A percentile compares a stretch with the other conserved stretches of the same genome.
These are phyloP conservation scores for Fusarium guadeloupense DNA, from an alignment of 2,329 filamentous ascomycete genomes.

Conservation along the genomic window DNA sequence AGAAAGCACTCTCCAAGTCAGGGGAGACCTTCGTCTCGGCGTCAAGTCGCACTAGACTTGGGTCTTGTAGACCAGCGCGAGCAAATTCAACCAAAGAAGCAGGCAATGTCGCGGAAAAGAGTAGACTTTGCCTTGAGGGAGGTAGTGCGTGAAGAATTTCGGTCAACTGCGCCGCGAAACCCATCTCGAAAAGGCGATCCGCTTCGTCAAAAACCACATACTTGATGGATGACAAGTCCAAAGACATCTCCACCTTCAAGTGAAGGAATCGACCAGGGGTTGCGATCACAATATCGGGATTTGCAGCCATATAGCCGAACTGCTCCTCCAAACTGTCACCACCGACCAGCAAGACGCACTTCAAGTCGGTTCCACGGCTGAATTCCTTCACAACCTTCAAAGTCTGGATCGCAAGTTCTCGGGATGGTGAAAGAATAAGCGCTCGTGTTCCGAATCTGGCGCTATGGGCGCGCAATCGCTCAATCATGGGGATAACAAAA, in stretches of 20 bases:
- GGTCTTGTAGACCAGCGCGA: constrained; percentile 90
- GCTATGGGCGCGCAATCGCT: constrained; percentile 88
- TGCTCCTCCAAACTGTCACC: constrained; percentile 97
- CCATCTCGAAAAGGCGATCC: constrained; percentile 97
- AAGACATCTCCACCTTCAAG: constrained; percentile 93
- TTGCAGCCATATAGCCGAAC: constrained; percentile 89
- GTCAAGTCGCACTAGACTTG: constrained; percentile 87
- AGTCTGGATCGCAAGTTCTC: constrained; percentile 94
- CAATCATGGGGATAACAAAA: constrained; percentile 98
- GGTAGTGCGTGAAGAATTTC: constrained; percentile 94
- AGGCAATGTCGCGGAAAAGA: constrained; percentile 95
- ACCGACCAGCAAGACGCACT: constrained; percentile 89
- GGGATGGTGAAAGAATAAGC: constrained; percentile 88
- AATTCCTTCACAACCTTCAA: constrained; percentile 97
- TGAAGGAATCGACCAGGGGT: constrained; percentile 97
- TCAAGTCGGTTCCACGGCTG: constrained; percentile 87
- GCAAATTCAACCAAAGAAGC: constrained; percentile 97
- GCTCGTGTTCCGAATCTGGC: constrained; percentile 86
- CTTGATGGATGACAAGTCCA: constrained; percentile 88
- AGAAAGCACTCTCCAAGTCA: constrained; percentile 94
- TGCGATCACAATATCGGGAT: constrained; percentile 97
- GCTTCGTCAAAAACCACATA: constrained; percentile 99
- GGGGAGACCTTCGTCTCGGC: constrained; percentile 96
- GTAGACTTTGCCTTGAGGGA: constrained; percentile 82
- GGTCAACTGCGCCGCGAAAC: constrained; percentile 90